Conservation (phyloP, 805 yeast species). For the Kodamaea lidongshanica region DNA sequence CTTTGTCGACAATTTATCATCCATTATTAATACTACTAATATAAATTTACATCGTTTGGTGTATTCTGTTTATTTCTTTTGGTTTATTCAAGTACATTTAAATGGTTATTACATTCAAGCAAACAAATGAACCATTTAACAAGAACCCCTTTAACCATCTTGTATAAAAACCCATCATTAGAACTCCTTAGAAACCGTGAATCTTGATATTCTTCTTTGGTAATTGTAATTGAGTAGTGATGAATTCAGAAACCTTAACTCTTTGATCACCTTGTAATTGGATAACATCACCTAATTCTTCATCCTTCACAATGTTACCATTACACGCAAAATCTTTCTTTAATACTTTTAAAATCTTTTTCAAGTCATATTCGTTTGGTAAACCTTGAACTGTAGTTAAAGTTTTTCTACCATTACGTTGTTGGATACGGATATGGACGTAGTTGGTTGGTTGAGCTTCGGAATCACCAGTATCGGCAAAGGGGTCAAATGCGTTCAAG, state of each 20-base stretch:
- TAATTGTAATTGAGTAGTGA: constrained; percentile 77
- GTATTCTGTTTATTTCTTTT: not conserved
- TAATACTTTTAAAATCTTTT: constrained; percentile 85
- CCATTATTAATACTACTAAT: not conserved
- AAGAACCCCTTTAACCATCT: not conserved
- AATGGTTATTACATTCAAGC: not conserved
- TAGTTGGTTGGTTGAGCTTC: constrained; percentile 93
- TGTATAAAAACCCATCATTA: not conserved
- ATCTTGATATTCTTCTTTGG: constrained; percentile 96
- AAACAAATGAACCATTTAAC: not conserved
- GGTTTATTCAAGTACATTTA: not conserved
- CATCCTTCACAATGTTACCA: constrained; percentile 96
- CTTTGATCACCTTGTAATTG: constrained; percentile 99
- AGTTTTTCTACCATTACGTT: constrained; percentile 98
- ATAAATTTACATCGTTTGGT: not conserved
- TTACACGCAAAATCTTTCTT: constrained; percentile 98
- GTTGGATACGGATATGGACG: constrained; percentile 98
- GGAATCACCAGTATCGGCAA: constrained; percentile 99
- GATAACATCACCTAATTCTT: constrained; percentile 92
- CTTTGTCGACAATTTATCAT: not conserved
- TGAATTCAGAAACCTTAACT: constrained; percentile 88
- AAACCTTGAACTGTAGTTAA: constrained; percentile 97
- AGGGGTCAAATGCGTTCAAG: constrained; percentile 86
- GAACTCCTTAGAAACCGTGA: constrained; percentile 75
- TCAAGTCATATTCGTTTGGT: constrained; percentile 89